A percentile compares a stretch with the other conserved stretches of the same genome.
These are phyloP conservation scores for Chalciporus sphaerocephalus DNA, from an alignment of 768 basidiomycete genomes.

Conservation along the genomic window DNA sequence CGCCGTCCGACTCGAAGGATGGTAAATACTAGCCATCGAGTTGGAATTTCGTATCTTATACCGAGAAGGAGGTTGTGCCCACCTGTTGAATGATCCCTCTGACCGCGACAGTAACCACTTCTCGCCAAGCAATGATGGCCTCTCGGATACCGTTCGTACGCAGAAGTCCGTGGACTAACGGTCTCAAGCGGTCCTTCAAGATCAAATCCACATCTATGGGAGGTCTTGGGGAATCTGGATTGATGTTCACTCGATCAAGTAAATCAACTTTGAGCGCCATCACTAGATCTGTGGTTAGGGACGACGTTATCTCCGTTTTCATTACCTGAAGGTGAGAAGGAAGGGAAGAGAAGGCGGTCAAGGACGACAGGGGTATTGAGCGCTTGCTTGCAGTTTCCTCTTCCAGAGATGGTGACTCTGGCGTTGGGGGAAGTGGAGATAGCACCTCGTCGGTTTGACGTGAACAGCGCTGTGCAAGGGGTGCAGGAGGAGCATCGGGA, in stretches of 20 bases:
- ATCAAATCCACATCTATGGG: constrained; percentile 35
- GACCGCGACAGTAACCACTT: constrained; percentile 60
- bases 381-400: constrained; percentile 23
- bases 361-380: constrained; percentile 58
- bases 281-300: constrained; percentile 76
- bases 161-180: constrained; percentile 72
- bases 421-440: constrained; percentile 35
- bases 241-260: constrained; percentile 43
- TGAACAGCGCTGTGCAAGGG: constrained; percentile 2
- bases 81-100: constrained; percentile 57
- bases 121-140: constrained; percentile 64
- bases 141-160: constrained; percentile 70
- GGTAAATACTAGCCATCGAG: constrained; percentile 49
- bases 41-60: neutral
- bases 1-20: constrained; percentile 53
- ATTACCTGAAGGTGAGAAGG: constrained; percentile 69
- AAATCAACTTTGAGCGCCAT: constrained; percentile 65
- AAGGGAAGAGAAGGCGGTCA: constrained; percentile 70
- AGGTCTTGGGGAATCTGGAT: constrained; percentile 12
- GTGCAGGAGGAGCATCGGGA: constrained; percentile 6
- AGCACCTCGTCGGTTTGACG: constrained; percentile 17
- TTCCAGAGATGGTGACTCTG: constrained; percentile 25
- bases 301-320: constrained; percentile 69
- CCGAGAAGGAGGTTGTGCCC: constrained; percentile 24
- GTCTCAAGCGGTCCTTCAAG: constrained; percentile 61